Base-by-base conservation (phyloP, 768 basidiomycete genomes). In the Xerocomus spinulosus region DNA sequence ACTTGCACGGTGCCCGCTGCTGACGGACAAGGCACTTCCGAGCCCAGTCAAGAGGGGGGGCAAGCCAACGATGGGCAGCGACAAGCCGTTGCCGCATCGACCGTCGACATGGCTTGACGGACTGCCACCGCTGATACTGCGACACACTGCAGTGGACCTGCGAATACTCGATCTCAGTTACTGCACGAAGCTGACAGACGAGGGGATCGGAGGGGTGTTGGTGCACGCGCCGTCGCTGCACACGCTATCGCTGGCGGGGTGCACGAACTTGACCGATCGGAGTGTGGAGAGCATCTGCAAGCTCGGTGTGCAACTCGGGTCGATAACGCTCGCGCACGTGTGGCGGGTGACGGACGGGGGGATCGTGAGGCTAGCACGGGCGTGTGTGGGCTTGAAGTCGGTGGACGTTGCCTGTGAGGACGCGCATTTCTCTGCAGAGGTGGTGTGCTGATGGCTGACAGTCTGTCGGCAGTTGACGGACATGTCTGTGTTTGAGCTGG, bases 381-480 rank as follows among this genome's bases (percentile, higher is more conserved):
- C 75, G 15, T 98, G 93, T 63, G 70, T 73, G 0, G 78, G 85
- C 30, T 70, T 98, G 42, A 76, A 85, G 46, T 87, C 86, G 59
- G 74, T 96, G 53, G 94, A 96, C 65, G 71, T 96, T 40, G 87
- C 90, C 39, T 91, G 92, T 92, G 64, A 69, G 89, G 37, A 23
- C 15, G 1, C 29, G 74, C 24, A 14, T 43, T 48, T 55, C 20
- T 50, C 14, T 50, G 43, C 28, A 43, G 39, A 43, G 38, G 13
- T 1, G 3, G 18, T 46, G 34, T 46, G 28, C 57, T 63, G 50
- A 67, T 44, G 30, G n/a, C 12, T 23, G 49, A 49, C 52, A 91
- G 88, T 86, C 70, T 93, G 92, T 69, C 76, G 82, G 24, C 77
- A 80, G 49, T 69, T 97, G 48, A 94, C 91, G 50, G 92, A 97